These are phyloP conservation scores for Kazachstania sp. DNA, from an alignment of 1,139 yeast genomes.

Conservation along the genomic window DNA sequence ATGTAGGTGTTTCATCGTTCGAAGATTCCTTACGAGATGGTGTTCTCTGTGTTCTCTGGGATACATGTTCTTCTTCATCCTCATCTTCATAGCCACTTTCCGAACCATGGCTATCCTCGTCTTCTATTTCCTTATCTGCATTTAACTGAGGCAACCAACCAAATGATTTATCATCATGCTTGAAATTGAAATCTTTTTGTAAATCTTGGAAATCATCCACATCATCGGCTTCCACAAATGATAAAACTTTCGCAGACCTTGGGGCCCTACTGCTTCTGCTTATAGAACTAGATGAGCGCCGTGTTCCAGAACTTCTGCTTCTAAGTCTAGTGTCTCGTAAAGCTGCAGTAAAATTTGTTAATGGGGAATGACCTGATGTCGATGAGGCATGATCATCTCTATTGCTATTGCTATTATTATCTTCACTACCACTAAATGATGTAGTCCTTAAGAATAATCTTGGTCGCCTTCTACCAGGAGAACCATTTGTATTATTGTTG, in stretches of 20 bases:
- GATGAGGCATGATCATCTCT: conserved; percentile 4
- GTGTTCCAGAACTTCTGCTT: conserved; percentile 12
- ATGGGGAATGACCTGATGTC: conserved; percentile 1
- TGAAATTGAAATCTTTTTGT: conserved; percentile 26
- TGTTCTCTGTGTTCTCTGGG: not conserved
- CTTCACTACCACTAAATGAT: conserved; percentile 8
- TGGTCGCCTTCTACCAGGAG: conserved; percentile 9
- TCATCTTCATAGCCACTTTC: conserved; percentile 1
- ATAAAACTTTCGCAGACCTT: conserved; percentile 23
- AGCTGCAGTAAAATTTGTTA: conserved; percentile 4
- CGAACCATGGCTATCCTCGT: not conserved
- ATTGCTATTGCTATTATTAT: not conserved
- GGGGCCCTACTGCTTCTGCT: conserved; percentile 11
- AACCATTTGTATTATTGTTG: not conserved
- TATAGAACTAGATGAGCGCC: conserved; percentile 11
- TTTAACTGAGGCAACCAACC: conserved; percentile 26
- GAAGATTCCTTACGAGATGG: not conserved
- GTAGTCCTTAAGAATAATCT: conserved; percentile 15
- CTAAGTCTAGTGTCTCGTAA: conserved; percentile 10
- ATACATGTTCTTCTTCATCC: not conserved
- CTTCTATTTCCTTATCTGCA: not conserved
- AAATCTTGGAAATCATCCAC: conserved; percentile 28
- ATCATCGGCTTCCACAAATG: conserved; percentile 27
- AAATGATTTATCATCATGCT: conserved; percentile 20
- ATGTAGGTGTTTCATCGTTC: not conserved